A percentile compares a stretch with the other conserved stretches of the same genome.
Conservation (phyloP, 352 stramenopile species). For the Pythium oligandrum region DNA sequence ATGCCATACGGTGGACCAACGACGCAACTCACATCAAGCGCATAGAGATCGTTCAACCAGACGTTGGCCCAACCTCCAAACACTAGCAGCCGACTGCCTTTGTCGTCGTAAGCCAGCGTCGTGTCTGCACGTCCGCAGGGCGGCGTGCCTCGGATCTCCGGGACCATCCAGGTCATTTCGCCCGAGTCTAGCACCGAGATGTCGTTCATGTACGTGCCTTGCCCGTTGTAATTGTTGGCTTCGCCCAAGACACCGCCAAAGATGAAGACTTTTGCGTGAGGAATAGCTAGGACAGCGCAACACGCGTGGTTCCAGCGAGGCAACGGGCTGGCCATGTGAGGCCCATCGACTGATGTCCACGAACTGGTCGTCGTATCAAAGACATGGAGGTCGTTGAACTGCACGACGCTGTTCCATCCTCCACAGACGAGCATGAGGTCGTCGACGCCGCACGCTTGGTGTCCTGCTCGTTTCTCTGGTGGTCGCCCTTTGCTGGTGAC, state of each 20-base stretch:
- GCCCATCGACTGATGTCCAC: slow-evolving; percentile 82
- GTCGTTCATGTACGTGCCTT: slow-evolving; percentile 85
- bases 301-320: slow-evolving; percentile 95
- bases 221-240: slow-evolving; percentile 80
- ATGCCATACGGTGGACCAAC: slow-evolving; percentile 96
- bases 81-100: slow-evolving; percentile 87
- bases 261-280: slow-evolving; percentile 94
- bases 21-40: slow-evolving; percentile 91
- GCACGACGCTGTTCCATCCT: slow-evolving; percentile 91
- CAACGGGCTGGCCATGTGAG: slow-evolving; percentile 63
- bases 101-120: slow-evolving; percentile 92
- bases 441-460: slow-evolving; percentile 88
- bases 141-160: slow-evolving; percentile 70
- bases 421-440: slow-evolving; percentile 92
- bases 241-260: slow-evolving; percentile 95
- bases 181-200: slow-evolving; percentile 92
- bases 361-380: slow-evolving; percentile 84
- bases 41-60: slow-evolving; percentile 91
- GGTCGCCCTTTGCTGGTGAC: slow-evolving; percentile 82
- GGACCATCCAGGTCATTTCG: slow-evolving; percentile 85
- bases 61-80: slow-evolving; percentile 96
- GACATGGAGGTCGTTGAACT: slow-evolving; percentile 95
- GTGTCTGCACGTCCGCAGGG: slow-evolving; percentile 90
- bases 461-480: slow-evolving; percentile 90
- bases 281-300: slow-evolving; percentile 92